A percentile compares a stretch with the other conserved stretches of the same genome.
Conservation (phyloP, 106 monocot species). For the Iris macrosiphon region DNA sequence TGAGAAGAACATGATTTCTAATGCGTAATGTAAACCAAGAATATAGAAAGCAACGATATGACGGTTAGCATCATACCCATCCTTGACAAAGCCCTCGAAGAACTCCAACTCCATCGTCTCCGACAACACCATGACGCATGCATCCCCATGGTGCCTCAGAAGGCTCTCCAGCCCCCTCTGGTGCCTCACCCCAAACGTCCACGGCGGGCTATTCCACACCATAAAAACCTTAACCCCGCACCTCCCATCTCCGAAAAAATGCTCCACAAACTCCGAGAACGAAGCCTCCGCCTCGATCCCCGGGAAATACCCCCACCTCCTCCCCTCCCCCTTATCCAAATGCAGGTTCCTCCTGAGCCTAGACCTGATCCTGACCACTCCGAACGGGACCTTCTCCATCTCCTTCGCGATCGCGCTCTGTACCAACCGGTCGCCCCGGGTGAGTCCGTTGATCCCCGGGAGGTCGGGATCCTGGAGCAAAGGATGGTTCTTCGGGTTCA, state of each 20-base stretch:
- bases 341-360: slow-evolving; percentile 10
- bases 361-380: background rate
- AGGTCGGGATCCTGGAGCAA: slow-evolving; percentile 87
- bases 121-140: slow-evolving; percentile 74
- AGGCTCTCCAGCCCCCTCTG: slow-evolving; percentile 85
- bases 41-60: too few relatives aligned
- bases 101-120: slow-evolving; percentile 87
- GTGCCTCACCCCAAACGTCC: slow-evolving; percentile 75
- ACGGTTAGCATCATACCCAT: slow-evolving; percentile 91
- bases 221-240: slow-evolving; percentile 79
- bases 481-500: slow-evolving; percentile 81
- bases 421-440: slow-evolving; percentile 58
- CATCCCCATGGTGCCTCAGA: slow-evolving; percentile 71
- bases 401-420: slow-evolving; percentile 56
- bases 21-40: too few relatives aligned
- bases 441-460: slow-evolving; percentile 29
- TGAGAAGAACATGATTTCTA: too few relatives aligned
- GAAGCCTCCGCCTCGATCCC: slow-evolving; percentile 47
- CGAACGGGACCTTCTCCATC: slow-evolving; percentile 33
- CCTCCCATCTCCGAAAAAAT: slow-evolving; percentile 29
- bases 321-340: slow-evolving; percentile 9
- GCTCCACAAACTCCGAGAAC: slow-evolving; percentile 67
- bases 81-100: slow-evolving; percentile 73
- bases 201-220: slow-evolving; percentile 93
- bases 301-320: slow-evolving; percentile 74